These are phyloP conservation scores for Nemania serpens DNA, from an alignment of 2,329 filamentous ascomycete genomes.

Conservation along the genomic window DNA sequence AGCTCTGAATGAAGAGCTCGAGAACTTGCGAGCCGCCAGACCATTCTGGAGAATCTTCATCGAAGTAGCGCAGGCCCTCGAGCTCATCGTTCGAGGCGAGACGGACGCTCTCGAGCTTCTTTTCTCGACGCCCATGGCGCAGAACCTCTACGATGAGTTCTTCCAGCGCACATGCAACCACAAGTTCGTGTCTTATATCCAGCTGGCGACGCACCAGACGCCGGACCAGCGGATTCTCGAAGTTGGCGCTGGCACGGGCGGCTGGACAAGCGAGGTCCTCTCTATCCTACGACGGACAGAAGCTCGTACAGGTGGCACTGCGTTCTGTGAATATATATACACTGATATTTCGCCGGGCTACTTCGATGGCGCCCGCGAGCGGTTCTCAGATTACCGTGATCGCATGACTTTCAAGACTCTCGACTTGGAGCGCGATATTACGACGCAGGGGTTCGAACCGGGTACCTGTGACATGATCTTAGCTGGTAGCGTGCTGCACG, in stretches of 20 bases:
- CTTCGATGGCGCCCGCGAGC: constrained; percentile 15
- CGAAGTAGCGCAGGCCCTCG: background rate
- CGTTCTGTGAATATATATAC: constrained; percentile 42
- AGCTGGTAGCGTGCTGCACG: constrained; percentile 26
- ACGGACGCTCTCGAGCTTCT: background rate
- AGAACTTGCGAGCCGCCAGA: background rate
- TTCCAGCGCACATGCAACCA: background rate
- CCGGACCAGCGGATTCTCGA: constrained; percentile 45
- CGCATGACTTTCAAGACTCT: constrained; percentile 18
- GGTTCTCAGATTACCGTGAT: background rate
- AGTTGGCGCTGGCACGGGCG: constrained; percentile 46
- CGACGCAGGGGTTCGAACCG: constrained; percentile 3
- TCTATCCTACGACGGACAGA: constrained; percentile 29
- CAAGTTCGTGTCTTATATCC: background rate
- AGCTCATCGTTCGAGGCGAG: background rate
- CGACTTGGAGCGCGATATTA: constrained; percentile 9
- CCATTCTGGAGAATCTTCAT: background rate
- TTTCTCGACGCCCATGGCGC: background rate
- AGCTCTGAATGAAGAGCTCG: background rate
- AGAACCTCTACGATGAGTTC: background rate
- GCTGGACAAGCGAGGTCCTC: constrained; percentile 35
- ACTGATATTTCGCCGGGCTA: constrained; percentile 44
- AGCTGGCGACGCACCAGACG: constrained; percentile 35
- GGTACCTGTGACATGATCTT: constrained; percentile 24
- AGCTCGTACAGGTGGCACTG: constrained; percentile 18